Percentiles rank a stretch among this genome's conserved stretches.
Evolutionary conservation across 371 early-diverging fungal genomes (phyloP).

Genomic region (Blastocladiella emersonii): DNA sequence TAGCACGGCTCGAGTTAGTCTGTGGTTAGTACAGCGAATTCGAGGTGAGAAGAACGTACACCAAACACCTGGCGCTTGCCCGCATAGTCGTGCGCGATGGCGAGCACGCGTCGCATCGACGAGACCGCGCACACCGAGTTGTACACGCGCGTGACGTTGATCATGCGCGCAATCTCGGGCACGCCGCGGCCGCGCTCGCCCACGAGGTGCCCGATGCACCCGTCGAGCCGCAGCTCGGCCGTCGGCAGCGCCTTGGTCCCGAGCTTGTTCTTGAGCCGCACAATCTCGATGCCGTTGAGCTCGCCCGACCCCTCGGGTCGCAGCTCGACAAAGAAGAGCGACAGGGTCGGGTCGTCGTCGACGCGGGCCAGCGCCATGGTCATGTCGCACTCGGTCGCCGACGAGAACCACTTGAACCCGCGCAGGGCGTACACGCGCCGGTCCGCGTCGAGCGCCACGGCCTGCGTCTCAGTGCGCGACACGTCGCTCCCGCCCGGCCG

Average conservation of each 20-base stretch:
- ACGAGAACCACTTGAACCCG: conserved; percentile 61
- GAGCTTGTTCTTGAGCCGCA: conserved; percentile 48
- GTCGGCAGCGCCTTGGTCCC: conserved; percentile 55
- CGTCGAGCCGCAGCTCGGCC: conserved; percentile 46
- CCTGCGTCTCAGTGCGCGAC: conserved; percentile 35
- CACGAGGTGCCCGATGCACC: conserved; percentile 39
- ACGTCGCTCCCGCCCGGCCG: conserved; percentile 49
- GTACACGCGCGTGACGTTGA: conserved; percentile 52
- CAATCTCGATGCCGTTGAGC: conserved; percentile 43
- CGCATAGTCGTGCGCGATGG: conserved; percentile 44
- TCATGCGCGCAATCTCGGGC: conserved; percentile 38
- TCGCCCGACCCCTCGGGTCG: conserved; percentile 29
- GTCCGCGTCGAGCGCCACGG: conserved; percentile 24
- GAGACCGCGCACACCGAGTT: conserved; percentile 33
- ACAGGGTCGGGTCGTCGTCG: conserved; percentile 31
- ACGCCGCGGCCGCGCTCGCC: conserved; percentile 43
- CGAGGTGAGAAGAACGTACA: neutral
- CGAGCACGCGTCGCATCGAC: conserved; percentile 30
- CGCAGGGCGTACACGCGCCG: conserved; percentile 32
- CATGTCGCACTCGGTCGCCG: conserved; percentile 52
- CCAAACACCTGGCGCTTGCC: conserved; percentile 28
- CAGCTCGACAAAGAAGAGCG: conserved; percentile 43
- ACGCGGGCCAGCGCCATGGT: conserved; percentile 47
- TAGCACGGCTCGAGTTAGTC: too few species aligned
- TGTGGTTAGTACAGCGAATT: neutral